Evolutionary conservation across 108 stramenopile species (phyloP).

Genomic region (Nitzschia sp.): DNA sequence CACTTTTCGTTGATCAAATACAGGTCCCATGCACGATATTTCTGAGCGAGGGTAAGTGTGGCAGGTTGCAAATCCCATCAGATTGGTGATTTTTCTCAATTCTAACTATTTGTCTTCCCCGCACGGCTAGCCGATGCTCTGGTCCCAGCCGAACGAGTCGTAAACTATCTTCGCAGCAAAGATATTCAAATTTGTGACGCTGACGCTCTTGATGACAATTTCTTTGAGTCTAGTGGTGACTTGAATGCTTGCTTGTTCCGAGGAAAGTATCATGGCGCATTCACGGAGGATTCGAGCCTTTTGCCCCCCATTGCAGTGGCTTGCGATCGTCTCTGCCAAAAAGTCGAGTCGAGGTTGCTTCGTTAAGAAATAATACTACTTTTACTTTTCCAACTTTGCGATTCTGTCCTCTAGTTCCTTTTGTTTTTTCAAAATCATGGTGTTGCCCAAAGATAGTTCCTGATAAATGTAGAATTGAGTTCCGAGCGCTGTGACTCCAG

Average conservation of each 20-base stretch:
- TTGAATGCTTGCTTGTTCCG: conserved; percentile 61
- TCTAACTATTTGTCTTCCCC: no score
- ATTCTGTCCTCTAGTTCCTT: conserved; percentile 72
- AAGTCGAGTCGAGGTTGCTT: conserved; percentile 20
- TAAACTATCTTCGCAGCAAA: conserved; percentile 62
- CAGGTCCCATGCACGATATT: conserved; percentile 72
- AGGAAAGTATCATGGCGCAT: conserved; percentile 67
- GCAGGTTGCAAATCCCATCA: no score
- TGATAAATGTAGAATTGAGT: conserved; percentile 79
- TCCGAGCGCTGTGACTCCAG: conserved; percentile 69
- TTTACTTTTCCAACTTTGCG: conserved; percentile 58
- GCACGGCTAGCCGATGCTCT: no score
- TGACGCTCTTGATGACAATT: conserved; percentile 25
- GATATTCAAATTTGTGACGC: conserved; percentile 56
- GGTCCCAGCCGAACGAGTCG: conserved; percentile 71
- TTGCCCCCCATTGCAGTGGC: conserved; percentile 36
- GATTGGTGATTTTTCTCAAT: no score
- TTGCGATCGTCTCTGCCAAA: conserved; percentile 37
- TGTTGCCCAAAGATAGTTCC: conserved; percentile 73
- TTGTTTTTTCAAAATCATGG: conserved; percentile 71
- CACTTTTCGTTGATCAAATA: conserved; percentile 77
- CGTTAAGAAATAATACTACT: no score
- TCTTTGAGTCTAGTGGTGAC: conserved; percentile 45
- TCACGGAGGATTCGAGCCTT: conserved; percentile 42
- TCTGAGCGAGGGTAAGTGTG: conserved; percentile 69